Evolutionary conservation across 306 rosid species (phyloP).

Genomic region (Castanea crenata): DNA sequence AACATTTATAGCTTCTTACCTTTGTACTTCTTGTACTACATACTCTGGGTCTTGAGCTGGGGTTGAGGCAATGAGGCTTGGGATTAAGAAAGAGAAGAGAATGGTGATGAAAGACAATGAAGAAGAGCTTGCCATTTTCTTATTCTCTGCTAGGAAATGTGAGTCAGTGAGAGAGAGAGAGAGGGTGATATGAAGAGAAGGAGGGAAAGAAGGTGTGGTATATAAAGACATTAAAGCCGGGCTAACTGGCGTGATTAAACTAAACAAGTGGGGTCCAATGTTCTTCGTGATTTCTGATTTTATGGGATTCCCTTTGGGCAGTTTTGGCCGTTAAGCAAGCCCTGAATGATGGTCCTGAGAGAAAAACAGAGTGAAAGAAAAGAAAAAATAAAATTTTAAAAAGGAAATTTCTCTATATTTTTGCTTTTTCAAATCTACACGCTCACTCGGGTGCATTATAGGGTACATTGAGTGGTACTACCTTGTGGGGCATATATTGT

Average conservation of each 20-base stretch:
- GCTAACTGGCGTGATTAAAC: conserved; percentile 67
- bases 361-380: not conserved
- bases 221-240: conserved; percentile 62
- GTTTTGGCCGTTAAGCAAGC: conserved; percentile 83
- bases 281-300: conserved; percentile 67
- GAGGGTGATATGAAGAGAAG: conserved; percentile 16
- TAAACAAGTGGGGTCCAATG: conserved; percentile 66
- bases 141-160: not conserved
- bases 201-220: conserved; percentile 24
- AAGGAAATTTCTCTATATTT: not conserved
- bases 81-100: conserved; percentile 44
- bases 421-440: too few species aligned
- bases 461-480: too few species aligned
- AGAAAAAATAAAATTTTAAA: not conserved
- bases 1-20: conserved; percentile 40
- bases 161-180: not conserved
- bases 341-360: conserved; percentile 38
- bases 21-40: conserved; percentile 59
- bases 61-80: conserved; percentile 51
- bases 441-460: too few species aligned
- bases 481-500: too few species aligned
- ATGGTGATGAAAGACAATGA: conserved; percentile 32
- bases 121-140: conserved; percentile 42
- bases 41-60: conserved; percentile 56
- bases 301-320: conserved; percentile 55